These are phyloP conservation scores for Ilyonectria robusta DNA, from an alignment of 2,329 filamentous ascomycete species.

Conservation along the genomic window DNA sequence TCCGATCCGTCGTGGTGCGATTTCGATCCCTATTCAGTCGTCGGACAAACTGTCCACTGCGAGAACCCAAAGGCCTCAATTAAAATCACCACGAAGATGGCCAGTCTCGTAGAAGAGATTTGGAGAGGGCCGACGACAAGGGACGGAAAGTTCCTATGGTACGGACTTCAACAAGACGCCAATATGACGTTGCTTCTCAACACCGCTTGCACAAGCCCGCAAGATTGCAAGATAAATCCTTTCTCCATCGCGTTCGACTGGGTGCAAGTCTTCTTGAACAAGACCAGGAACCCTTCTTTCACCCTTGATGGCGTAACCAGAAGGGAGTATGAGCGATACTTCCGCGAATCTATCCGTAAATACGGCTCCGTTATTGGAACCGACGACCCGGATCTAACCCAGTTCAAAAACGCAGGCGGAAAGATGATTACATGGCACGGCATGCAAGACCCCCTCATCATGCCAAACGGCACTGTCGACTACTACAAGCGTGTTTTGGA, in stretches of 20 bases:
- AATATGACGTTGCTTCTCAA: constrained; percentile 20
- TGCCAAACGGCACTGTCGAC: constrained; percentile 27
- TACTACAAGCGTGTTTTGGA: constrained; percentile 32
- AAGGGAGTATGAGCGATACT: constrained; percentile 15
- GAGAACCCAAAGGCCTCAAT: background rate
- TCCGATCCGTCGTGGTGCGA: constrained; percentile 31
- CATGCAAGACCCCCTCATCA: constrained; percentile 32
- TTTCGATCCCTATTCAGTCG: constrained; percentile 39
- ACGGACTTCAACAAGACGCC: constrained; percentile 23
- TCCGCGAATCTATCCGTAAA: constrained; percentile 31
- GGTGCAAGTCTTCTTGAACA: constrained; percentile 23
- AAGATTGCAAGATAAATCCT: background rate
- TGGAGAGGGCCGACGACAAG: constrained; percentile 29
- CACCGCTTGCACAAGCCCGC: constrained; percentile 27
- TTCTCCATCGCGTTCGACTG: constrained; percentile 26
- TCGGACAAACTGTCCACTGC: constrained; percentile 36
- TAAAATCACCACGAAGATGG: constrained; percentile 24
- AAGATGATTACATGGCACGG: constrained; percentile 41
- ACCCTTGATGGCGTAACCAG: background rate
- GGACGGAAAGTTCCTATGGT: constrained; percentile 33
- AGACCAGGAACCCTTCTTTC: background rate
- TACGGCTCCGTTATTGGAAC: constrained; percentile 37
- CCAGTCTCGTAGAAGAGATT: constrained; percentile 10
- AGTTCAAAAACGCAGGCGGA: constrained; percentile 34
- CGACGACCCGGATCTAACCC: constrained; percentile 29